These are phyloP conservation scores for Oemleria cerasiformis DNA, from an alignment of 306 rosid species.

Conservation along the genomic window DNA sequence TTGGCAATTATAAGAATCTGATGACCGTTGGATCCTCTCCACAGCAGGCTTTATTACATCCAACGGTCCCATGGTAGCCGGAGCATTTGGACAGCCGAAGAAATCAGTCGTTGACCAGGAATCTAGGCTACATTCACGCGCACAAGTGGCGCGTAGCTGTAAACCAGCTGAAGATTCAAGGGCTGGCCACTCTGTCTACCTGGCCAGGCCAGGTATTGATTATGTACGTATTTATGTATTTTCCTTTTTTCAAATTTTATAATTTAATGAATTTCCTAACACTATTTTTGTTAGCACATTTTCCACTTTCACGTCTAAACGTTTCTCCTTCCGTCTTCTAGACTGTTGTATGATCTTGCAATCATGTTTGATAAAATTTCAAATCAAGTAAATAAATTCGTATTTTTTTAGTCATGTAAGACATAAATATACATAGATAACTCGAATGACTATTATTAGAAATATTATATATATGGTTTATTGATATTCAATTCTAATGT, in stretches of 20 bases:
- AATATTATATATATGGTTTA: too few species aligned
- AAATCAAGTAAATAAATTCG: too few species aligned
- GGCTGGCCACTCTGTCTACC: not conserved
- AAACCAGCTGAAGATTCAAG: not conserved
- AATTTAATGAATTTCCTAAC: too few species aligned
- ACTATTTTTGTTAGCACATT: too few species aligned
- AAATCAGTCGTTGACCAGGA: not conserved
- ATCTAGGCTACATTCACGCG: not conserved
- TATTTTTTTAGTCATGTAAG: too few species aligned
- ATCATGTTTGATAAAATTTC: too few species aligned
- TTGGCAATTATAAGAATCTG: not conserved
- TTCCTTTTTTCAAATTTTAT: not conserved
- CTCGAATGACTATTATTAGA: too few species aligned
- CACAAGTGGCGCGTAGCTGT: not conserved
- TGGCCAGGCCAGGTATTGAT: not conserved
- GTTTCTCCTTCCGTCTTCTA: too few species aligned
- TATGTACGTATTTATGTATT: not conserved
- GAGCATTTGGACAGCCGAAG: not conserved
- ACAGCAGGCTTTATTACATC: not conserved
- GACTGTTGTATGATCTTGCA: too few species aligned
- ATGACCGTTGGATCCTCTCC: not conserved
- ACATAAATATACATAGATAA: too few species aligned
- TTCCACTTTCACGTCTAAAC: too few species aligned
- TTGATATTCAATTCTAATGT: too few species aligned
- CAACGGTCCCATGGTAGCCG: not conserved